These are phyloP conservation scores for Alternaria arborescens DNA, from an alignment of 2,329 filamentous ascomycete genomes.

Conservation along the genomic window DNA sequence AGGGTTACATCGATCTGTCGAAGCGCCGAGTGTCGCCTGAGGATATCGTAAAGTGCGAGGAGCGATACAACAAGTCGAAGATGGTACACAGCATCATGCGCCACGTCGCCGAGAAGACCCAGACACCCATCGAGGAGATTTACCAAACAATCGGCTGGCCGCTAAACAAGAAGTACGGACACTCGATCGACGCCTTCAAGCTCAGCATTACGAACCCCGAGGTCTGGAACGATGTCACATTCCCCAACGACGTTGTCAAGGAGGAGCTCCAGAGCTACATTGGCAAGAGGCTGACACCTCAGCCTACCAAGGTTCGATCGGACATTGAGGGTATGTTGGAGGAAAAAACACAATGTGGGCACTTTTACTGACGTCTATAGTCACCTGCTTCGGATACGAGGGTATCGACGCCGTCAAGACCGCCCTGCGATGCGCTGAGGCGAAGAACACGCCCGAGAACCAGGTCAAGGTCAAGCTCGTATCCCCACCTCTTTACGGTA, in stretches of 20 bases:
- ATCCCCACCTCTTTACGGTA: conserved; percentile 86
- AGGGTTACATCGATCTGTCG: conserved; percentile 98
- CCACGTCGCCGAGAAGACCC: conserved; percentile 97
- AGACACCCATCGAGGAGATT: conserved; percentile 89
- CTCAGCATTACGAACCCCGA: conserved; percentile 98
- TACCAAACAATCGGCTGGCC: conserved; percentile 98
- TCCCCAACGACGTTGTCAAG: conserved; percentile 83
- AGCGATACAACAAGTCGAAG: conserved; percentile 99
- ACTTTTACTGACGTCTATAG: conserved; percentile 28
- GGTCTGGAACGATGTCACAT: conserved; percentile 92
- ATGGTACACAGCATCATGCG: conserved; percentile 99
- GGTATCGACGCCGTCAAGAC: conserved; percentile 98
- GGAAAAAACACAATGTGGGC: conserved; percentile 59
- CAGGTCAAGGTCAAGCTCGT: conserved; percentile 99
- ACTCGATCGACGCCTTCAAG: conserved; percentile 98
- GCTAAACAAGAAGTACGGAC: conserved; percentile 95
- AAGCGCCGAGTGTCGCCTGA: conserved; percentile 98
- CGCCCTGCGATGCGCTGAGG: conserved; percentile 89
- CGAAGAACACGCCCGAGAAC: conserved; percentile 87
- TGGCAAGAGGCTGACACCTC: conserved; percentile 93
- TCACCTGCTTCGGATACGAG: conserved; percentile 76
- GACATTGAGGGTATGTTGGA: conserved; percentile 82
- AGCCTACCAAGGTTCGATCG: conserved; percentile 98
- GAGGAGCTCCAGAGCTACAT: conserved; percentile 96
- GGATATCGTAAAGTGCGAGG: conserved; percentile 97